Conservation (phyloP, 179 eudicot species). For the Heliamphora pulchella region DNA sequence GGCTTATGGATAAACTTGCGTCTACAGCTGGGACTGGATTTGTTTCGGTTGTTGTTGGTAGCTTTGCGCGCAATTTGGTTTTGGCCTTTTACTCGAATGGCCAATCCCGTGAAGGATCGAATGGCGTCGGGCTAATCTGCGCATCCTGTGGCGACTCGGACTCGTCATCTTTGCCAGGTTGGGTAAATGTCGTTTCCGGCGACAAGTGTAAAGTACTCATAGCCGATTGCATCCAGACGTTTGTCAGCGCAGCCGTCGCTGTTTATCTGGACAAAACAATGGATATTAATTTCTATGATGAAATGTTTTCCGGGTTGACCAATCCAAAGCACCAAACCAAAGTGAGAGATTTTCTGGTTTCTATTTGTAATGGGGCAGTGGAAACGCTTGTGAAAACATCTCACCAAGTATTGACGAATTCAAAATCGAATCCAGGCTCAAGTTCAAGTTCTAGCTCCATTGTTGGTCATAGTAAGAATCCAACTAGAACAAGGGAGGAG, state of each 20-base stretch:
- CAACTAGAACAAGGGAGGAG: constrained; percentile 14
- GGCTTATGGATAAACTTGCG: constrained; percentile 49
- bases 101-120: constrained; percentile 17
- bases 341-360: constrained; percentile 47
- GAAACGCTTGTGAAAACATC: constrained; percentile 78
- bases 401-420: constrained; percentile 54
- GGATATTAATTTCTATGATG: constrained; percentile 57
- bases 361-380: constrained; percentile 65
- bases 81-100: constrained; percentile 36
- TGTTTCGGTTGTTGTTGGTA: constrained; percentile 73
- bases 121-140: constrained; percentile 21
- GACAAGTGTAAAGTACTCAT: constrained; percentile 46
- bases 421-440: constrained; percentile 19
- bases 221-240: constrained; percentile 56
- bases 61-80: constrained; percentile 75
- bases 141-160: constrained; percentile 20
- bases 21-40: constrained; percentile 71
- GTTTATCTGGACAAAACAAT: constrained; percentile 71
- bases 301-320: constrained; percentile 61
- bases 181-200: constrained; percentile 40
- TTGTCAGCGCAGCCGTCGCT: constrained; percentile 73
- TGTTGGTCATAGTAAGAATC: constrained; percentile 16
- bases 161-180: constrained; percentile 24
- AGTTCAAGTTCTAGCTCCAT: constrained; percentile 17
- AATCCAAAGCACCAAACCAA: constrained; percentile 64